phyloP scores from a whole-genome alignment of 2,329 filamentous ascomycete species.

The Paracoccidioides lutzii region DNA sequence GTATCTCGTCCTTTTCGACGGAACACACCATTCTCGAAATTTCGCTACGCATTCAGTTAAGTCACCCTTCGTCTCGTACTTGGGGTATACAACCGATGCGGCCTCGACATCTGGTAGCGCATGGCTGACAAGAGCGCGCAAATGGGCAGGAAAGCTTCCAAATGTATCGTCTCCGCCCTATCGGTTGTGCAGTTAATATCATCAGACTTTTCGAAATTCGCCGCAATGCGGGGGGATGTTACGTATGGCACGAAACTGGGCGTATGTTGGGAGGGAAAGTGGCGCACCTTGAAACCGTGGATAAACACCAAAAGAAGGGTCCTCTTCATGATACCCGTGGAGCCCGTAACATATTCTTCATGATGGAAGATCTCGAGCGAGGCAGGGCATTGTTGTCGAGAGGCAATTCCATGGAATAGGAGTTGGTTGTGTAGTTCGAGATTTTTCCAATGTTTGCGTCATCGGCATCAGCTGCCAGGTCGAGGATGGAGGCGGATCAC shows the following conservation, averaged over 20 bases:
- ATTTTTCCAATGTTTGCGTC: not conserved
- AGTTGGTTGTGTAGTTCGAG: too few species aligned
- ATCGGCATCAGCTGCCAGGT: not conserved
- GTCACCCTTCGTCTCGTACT: slow-evolving; percentile 38
- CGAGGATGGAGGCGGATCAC: too few species aligned
- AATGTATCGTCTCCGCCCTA: slow-evolving; percentile 40
- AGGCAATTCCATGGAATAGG: not conserved
- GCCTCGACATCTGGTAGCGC: slow-evolving; percentile 32
- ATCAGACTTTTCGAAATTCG: slow-evolving; percentile 2
- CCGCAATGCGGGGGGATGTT: not conserved
- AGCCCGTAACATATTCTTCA: slow-evolving; percentile 8
- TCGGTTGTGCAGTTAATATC: not conserved
- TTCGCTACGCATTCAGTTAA: slow-evolving; percentile 33
- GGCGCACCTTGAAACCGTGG: slow-evolving; percentile 37
- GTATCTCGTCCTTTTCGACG: not conserved
- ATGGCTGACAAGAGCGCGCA: slow-evolving; percentile 30
- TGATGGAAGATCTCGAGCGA: not conserved
- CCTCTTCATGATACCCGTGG: slow-evolving; percentile 28
- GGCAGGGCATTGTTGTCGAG: not conserved
- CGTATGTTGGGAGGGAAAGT: not conserved
- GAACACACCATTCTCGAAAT: slow-evolving; percentile 36
- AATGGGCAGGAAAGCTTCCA: slow-evolving; percentile 32
- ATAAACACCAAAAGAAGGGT: slow-evolving; percentile 37
- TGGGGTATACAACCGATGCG: slow-evolving; percentile 33
- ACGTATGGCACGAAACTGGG: not conserved